phyloP scores from a whole-genome alignment of 1,284 basidiomycete genomes.

The Cystobasidium sp. region DNA sequence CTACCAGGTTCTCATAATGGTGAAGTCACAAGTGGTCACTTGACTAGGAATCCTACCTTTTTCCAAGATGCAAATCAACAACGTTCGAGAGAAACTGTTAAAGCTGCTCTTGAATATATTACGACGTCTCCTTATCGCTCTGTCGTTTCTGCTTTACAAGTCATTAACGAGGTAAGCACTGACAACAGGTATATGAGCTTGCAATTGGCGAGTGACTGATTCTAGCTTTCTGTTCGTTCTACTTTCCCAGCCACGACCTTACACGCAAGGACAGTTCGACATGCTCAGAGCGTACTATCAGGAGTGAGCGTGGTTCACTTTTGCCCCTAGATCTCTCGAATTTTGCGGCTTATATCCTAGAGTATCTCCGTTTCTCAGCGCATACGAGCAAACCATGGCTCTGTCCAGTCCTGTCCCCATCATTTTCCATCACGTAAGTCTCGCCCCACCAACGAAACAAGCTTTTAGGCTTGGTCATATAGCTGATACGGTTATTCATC shows the following conservation, averaged over 20 bases:
- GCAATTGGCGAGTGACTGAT: background rate
- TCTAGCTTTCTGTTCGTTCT: background rate
- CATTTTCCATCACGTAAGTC: constrained; percentile 50
- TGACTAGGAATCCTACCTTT: constrained; percentile 36
- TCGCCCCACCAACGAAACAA: constrained; percentile 3
- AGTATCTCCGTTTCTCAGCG: background rate
- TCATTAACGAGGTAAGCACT: constrained; percentile 42
- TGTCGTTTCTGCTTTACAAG: constrained; percentile 53
- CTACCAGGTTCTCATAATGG: constrained; percentile 59
- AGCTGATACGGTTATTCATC: constrained; percentile 16
- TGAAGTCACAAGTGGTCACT: constrained; percentile 34
- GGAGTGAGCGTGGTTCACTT: constrained; percentile 29
- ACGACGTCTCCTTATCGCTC: constrained; percentile 52
- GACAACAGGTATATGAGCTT: background rate
- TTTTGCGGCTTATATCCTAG: background rate
- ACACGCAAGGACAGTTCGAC: constrained; percentile 50
- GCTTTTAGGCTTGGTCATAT: too few species aligned
- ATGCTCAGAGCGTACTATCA: constrained; percentile 52
- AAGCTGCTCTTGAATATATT: constrained; percentile 49
- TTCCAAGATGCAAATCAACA: constrained; percentile 44
- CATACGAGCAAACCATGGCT: constrained; percentile 51
- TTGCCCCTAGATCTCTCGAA: background rate
- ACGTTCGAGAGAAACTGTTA: constrained; percentile 40
- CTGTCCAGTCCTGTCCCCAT: constrained; percentile 51
- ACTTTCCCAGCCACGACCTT: constrained; percentile 50